Conservation (phyloP, 345 rosid genomes). For the Pseudoturritis turrita region DNA sequence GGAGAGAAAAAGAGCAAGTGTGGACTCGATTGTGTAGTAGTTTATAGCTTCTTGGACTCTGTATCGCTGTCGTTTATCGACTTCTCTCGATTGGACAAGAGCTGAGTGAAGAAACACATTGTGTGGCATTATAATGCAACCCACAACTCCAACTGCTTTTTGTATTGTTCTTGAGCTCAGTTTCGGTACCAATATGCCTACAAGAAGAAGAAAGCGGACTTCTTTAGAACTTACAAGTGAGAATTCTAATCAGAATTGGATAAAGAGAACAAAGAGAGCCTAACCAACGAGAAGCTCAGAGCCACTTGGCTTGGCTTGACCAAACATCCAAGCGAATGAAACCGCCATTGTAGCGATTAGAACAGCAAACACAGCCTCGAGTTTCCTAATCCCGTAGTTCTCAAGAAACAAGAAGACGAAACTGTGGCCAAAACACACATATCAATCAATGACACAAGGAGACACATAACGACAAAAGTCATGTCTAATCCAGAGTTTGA, state of each 20-base stretch:
- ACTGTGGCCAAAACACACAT: slow-evolving; percentile 40
- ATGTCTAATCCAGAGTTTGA: neutral
- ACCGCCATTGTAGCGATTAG: slow-evolving; percentile 79
- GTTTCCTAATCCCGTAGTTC: slow-evolving; percentile 87
- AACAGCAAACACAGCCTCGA: slow-evolving; percentile 86
- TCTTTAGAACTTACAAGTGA: neutral
- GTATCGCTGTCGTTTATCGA: slow-evolving; percentile 57
- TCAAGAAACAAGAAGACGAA: slow-evolving; percentile 86
- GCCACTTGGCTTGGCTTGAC: slow-evolving; percentile 77
- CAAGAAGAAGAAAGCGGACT: neutral
- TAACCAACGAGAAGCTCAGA: slow-evolving; percentile 74
- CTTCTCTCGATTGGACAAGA: slow-evolving; percentile 85
- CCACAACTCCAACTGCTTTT: slow-evolving; percentile 93
- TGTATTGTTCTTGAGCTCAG: slow-evolving; percentile 84
- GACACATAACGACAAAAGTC: neutral
- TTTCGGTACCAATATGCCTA: slow-evolving; percentile 74
- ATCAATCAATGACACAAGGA: neutral
- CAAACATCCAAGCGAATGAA: slow-evolving; percentile 97
- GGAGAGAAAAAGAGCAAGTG: slow-evolving; percentile 64
- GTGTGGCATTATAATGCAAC: slow-evolving; percentile 96
- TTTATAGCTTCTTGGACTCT: slow-evolving; percentile 80
- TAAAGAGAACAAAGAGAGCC: neutral
- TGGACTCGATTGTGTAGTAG: slow-evolving; percentile 83
- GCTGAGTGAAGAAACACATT: slow-evolving; percentile 93
- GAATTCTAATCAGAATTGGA: neutral